Percentiles rank a stretch among this genome's conserved stretches.
phyloP scores from a whole-genome alignment of 179 eudicot genomes.

The Beta lomatogona region DNA sequence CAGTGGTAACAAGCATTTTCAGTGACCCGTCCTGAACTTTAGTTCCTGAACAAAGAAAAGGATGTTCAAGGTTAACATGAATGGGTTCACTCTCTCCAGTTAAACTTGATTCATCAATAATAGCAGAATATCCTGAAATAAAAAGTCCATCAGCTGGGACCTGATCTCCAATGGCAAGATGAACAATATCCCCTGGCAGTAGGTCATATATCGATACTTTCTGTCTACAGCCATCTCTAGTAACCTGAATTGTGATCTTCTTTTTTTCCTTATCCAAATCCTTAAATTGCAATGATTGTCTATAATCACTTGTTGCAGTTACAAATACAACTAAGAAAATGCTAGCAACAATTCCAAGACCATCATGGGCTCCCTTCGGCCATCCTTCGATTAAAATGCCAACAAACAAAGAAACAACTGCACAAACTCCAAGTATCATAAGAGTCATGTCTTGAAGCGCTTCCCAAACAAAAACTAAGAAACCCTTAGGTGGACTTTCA shows the following conservation, averaged over 20 bases:
- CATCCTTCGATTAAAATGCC: conserved; percentile 94
- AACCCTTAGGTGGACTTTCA: conserved; percentile 58
- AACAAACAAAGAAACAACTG: conserved; percentile 81
- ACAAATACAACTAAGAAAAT: conserved; percentile 87
- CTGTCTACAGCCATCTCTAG: conserved; percentile 80
- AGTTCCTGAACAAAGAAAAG: conserved; percentile 85
- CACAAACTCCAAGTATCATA: conserved; percentile 89
- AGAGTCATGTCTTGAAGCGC: conserved; percentile 97
- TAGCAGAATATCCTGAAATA: conserved; percentile 76
- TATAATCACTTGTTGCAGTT: conserved; percentile 92
- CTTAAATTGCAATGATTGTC: conserved; percentile 85
- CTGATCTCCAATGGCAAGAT: conserved; percentile 90
- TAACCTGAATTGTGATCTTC: conserved; percentile 82
- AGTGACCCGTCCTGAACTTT: conserved; percentile 97
- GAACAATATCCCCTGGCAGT: conserved; percentile 90
- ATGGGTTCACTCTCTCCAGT: conserved; percentile 98
- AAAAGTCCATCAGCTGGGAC: conserved; percentile 97
- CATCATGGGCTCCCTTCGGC: conserved; percentile 94
- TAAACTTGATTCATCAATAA: conserved; percentile 88
- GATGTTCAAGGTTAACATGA: conserved; percentile 62
- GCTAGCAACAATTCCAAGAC: conserved; percentile 88
- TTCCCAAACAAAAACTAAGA: conserved; percentile 89
- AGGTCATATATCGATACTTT: conserved; percentile 82
- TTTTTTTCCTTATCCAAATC: conserved; percentile 96
- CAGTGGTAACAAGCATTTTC: conserved; percentile 89